Base-by-base conservation (phyloP, 805 yeast species). In the Vanderwaltozyma polyspora region DNA sequence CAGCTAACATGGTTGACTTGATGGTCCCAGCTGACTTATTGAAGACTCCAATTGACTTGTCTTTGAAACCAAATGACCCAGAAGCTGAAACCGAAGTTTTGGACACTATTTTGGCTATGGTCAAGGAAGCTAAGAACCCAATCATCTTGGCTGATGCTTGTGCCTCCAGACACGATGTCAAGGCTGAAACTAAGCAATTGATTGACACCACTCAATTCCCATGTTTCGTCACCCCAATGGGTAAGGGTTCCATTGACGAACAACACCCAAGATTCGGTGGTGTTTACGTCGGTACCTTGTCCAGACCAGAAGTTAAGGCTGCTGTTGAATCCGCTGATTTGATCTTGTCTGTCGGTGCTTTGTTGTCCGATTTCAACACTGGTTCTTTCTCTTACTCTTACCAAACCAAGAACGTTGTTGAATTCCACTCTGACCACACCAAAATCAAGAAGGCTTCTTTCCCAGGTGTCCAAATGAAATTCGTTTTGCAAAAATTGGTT, bases 161-260 rank as follows among this genome's bases (percentile, higher is more conserved):
- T 69, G 84, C 87, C 40, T 64, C 78, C 32, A 72, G 94, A 63
- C 93, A 83, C 62, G 65, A 67, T 44, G 80, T 77, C 44, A 68
- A 67, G 52, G 59, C 59, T n/a, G 83, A 77, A 59, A 78, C 81
- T 40, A 64, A 62, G 41, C 60, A 67, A 46, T 68, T 83, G 54
- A 77, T 79, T 33, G 70, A 72, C 37, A 56, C 63, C 39, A 80
- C 93, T 32, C 74, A 79, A 57, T 82, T 76, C 75, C 89, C 91
- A 30, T 78, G 79, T 32, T 83, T 74, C 60, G 79, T 79, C 37
- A 84, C 94, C 35, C 94, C 94, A 49, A 81, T 83, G 91, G 94
- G 94, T 62, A 83, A 83, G 62, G 79, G 85, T 40, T 67, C 74
- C 18, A 73, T 82, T 47, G 76, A 79, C 59, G 94, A 83, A 62